Base-by-base conservation (phyloP, 2,329 filamentous ascomycete species). In the Helotiales sp. region DNA sequence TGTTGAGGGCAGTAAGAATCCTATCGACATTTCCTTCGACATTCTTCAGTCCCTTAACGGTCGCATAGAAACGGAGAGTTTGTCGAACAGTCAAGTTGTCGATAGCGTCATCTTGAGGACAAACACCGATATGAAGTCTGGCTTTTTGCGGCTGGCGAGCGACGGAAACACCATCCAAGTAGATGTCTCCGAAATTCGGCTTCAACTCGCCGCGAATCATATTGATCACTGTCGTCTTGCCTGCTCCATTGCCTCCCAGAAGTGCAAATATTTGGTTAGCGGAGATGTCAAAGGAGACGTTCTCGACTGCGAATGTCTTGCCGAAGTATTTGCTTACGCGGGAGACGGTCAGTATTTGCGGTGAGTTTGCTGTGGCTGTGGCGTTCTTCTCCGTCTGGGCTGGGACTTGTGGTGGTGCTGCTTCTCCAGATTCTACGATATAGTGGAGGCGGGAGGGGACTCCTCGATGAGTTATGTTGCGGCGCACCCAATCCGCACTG, bases 221-320 rank as follows among this genome's bases (percentile, higher is more conserved):
- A n/a, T 84, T 86, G 70, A 91, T 89, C 1, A 85, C 88, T 0
- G 87, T 89, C 1, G 84, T 86, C 72, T 91, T 91, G 49, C 88
- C 88, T 4, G 88, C 88, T 8, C 88, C 87, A 69, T 90, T 90
- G 0, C 87, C 87, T 0, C 89, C 89, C 1, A 91, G 82, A 0
- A 91, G 80, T 1, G 87, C 88, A 71, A 90, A 89, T 1, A 89
- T 86, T 73, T 90, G 85, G 37, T 86, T 85, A 45, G 81, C 80
- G 0, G 83, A 81, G 1, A 91, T 87, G 20, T 85, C 85, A 67
- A 91, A 90, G 0, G 86, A 86, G n/a, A 89, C 83, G 71, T 90
- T 84, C 69, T 89, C 82, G 6, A 90, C 87, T 1, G 88, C 89
- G 30, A 84, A 78, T 63, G 85, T 85, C 59, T 80, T 80, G n/a